A percentile compares a stretch with the other conserved stretches of the same genome.
Conservation (phyloP, 345 rosid genomes). For the Syzygium aromaticum region DNA sequence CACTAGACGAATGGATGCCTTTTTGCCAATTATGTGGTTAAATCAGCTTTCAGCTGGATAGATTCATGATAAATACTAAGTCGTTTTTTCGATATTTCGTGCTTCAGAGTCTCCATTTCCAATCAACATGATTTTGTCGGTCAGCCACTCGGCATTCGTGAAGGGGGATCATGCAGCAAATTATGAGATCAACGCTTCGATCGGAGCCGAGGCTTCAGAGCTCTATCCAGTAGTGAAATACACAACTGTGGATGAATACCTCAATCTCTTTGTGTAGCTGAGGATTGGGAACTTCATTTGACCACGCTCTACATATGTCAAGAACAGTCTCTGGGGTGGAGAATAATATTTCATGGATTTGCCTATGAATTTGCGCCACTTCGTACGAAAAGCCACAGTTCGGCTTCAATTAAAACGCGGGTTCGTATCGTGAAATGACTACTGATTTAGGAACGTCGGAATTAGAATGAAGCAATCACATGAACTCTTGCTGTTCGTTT, state of each 20-base stretch:
- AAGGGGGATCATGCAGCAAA: slow-evolving; percentile 11
- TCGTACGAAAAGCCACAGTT: background rate
- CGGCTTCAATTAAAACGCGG: background rate
- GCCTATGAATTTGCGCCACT: background rate
- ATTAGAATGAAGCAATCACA: background rate
- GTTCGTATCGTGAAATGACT: background rate
- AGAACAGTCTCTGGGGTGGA: background rate
- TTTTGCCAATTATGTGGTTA: background rate
- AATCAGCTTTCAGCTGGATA: background rate
- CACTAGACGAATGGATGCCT: background rate
- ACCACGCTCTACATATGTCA: background rate
- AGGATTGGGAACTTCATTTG: background rate
- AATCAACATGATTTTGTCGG: background rate
- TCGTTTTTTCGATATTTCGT: background rate
- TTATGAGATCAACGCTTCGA: slow-evolving; percentile 9
- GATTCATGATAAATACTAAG: background rate
- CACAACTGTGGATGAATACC: slow-evolving; percentile 27
- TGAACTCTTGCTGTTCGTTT: background rate
- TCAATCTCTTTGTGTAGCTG: slow-evolving; percentile 17
- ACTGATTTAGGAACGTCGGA: background rate
- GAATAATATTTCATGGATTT: background rate
- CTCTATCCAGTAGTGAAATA: slow-evolving; percentile 26
- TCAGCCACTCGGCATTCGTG: slow-evolving; percentile 4
- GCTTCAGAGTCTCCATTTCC: slow-evolving; percentile 8
- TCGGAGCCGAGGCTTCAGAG: slow-evolving; percentile 10